phyloP scores from a whole-genome alignment of 495 filamentous ascomycete species.

The Penicillium lagena region DNA sequence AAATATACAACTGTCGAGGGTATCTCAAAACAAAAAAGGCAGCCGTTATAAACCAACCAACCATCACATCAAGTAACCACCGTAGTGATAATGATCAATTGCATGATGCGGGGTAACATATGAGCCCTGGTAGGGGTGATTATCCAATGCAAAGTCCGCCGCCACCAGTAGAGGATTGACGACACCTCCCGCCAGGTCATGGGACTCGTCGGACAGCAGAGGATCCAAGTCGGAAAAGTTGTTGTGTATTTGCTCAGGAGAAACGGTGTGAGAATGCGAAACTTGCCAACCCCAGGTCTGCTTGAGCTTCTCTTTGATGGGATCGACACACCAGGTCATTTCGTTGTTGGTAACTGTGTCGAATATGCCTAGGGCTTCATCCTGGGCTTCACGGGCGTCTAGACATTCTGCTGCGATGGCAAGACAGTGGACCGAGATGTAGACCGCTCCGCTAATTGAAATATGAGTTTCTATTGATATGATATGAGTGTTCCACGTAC shows the following conservation, averaged over 20 bases:
- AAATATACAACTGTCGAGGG: too few species aligned
- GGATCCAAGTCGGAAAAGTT: conserved; percentile 15
- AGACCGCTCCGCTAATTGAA: conserved; percentile 55
- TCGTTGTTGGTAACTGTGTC: conserved; percentile 60
- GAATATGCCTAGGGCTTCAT: conserved; percentile 75
- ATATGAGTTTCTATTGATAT: neutral
- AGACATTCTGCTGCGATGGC: conserved; percentile 74
- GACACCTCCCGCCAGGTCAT: conserved; percentile 38
- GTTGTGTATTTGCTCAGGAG: conserved; percentile 17
- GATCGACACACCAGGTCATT: conserved; percentile 70
- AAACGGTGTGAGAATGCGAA: conserved; percentile 18
- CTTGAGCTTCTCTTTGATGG: conserved; percentile 62
- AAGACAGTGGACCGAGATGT: conserved; percentile 70
- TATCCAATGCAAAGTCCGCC: conserved; percentile 65
- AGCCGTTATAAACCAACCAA: neutral
- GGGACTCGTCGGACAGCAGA: neutral
- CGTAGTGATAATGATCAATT: conserved; percentile 18
- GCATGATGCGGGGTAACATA: conserved; percentile 42
- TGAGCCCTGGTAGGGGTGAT: conserved; percentile 69
- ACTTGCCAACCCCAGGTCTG: conserved; percentile 70
- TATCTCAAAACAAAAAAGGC: neutral
- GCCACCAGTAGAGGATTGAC: conserved; percentile 59
- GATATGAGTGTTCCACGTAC: conserved; percentile 18
- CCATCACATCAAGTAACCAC: conserved; percentile 14
- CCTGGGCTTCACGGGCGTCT: conserved; percentile 62